Conservation (phyloP, 371 early-diverging fungal species). For the Mortierella sp. region DNA sequence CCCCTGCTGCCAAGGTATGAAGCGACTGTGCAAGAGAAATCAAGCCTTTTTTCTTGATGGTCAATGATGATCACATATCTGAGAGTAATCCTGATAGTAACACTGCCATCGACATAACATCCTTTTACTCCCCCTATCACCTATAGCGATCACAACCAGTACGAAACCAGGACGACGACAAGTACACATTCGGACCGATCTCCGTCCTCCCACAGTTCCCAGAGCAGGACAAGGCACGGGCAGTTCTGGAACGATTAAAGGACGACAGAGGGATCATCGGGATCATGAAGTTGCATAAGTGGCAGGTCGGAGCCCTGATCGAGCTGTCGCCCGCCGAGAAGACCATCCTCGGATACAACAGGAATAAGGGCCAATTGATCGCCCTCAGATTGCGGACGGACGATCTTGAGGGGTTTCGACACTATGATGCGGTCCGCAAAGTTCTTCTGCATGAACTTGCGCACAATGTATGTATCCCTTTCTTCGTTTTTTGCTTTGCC, state of each 20-base stretch:
- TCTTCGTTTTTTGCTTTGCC: not conserved
- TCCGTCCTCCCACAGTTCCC: conserved; percentile 75
- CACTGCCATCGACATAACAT: not conserved
- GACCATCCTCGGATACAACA: conserved; percentile 89
- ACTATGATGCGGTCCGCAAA: conserved; percentile 78
- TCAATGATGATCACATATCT: not conserved
- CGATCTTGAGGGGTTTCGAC: conserved; percentile 89
- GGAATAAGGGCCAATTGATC: conserved; percentile 86
- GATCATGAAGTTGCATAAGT: conserved; percentile 82
- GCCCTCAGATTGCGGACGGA: conserved; percentile 90
- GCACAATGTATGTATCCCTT: conserved; percentile 72
- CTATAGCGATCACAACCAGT: conserved; percentile 36
- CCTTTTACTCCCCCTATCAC: not conserved
- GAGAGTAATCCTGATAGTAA: conserved; percentile 7
- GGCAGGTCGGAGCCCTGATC: conserved; percentile 83
- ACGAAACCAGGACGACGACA: conserved; percentile 43
- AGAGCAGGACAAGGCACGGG: conserved; percentile 70
- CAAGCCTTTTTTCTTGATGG: too few relatives aligned
- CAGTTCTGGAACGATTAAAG: conserved; percentile 76
- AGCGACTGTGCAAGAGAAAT: too few relatives aligned
- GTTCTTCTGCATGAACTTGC: conserved; percentile 92
- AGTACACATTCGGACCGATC: conserved; percentile 79
- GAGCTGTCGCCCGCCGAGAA: conserved; percentile 87
- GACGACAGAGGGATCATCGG: conserved; percentile 77
- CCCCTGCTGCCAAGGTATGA: conserved; percentile 25